These are phyloP conservation scores for Lactarius indigo DNA, from an alignment of 768 basidiomycete species.

Conservation along the genomic window DNA sequence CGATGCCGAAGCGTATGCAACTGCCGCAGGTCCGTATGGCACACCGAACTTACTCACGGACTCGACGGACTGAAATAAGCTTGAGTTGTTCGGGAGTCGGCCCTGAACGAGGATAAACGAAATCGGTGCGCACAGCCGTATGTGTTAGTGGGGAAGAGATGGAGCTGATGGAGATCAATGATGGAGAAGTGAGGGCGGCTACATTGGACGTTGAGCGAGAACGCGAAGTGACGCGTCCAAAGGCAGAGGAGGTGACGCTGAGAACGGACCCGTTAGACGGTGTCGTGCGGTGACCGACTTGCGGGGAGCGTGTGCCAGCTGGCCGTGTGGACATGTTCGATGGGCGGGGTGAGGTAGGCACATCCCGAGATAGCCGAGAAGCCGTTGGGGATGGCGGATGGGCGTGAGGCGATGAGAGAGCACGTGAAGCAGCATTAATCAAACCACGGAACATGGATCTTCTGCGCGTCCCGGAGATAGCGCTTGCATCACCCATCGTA, in stretches of 20 bases:
- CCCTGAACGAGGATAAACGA: conserved; percentile 60
- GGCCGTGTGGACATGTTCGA: conserved; percentile 19
- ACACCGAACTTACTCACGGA: conserved; percentile 65
- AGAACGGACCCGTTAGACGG: conserved; percentile 39
- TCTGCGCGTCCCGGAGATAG: conserved; percentile 25
- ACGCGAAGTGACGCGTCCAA: conserved; percentile 45
- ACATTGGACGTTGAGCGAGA: conserved; percentile 40
- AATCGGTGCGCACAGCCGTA: conserved; percentile 66
- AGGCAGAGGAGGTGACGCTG: conserved; percentile 35
- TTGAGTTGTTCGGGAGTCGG: conserved; percentile 63
- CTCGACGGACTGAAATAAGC: conserved; percentile 65
- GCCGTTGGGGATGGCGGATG: not conserved
- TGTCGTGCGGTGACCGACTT: conserved; percentile 32
- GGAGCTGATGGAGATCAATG: conserved; percentile 64
- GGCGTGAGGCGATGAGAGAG: conserved; percentile 13
- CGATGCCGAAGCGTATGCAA: conserved; percentile 54
- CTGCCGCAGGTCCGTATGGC: conserved; percentile 73
- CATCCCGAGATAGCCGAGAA: conserved; percentile 5
- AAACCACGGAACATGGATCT: conserved; percentile 45
- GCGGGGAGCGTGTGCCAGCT: conserved; percentile 16
- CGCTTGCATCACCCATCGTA: not conserved
- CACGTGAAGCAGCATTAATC: conserved; percentile 22
- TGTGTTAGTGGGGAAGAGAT: conserved; percentile 77
- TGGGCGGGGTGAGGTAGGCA: conserved; percentile 11
- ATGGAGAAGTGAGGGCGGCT: conserved; percentile 52